Conservation (phyloP, 1,284 basidiomycete species). For the Tilletia indica region DNA sequence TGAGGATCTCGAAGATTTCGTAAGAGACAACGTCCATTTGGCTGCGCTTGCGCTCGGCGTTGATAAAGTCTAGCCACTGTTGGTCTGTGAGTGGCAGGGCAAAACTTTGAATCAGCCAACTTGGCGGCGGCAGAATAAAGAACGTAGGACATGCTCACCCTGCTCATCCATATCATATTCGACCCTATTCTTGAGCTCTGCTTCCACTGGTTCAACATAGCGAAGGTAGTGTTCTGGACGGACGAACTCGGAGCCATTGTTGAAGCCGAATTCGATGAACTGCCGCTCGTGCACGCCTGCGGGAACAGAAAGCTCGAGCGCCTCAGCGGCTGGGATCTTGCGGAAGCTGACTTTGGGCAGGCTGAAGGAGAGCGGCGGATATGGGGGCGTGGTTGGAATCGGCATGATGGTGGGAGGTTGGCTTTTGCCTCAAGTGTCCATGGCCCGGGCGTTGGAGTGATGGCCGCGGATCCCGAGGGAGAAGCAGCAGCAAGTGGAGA, state of each 20-base stretch:
- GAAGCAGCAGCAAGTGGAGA: not conserved
- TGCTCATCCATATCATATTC: constrained; percentile 99
- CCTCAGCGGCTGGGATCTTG: constrained; percentile 33
- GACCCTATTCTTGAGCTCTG: constrained; percentile 84
- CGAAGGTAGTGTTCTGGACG: constrained; percentile 83
- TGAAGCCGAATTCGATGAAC: constrained; percentile 58
- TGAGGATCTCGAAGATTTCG: constrained; percentile 90
- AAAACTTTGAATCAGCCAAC: no score
- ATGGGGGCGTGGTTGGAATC: constrained; percentile 7
- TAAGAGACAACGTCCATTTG: constrained; percentile 66
- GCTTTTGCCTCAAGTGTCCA: no score
- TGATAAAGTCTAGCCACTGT: constrained; percentile 88
- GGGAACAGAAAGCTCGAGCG: constrained; percentile 29
- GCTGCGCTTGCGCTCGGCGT: constrained; percentile 76
- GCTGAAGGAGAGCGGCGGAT: constrained; percentile 13
- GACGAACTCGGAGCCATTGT: constrained; percentile 73
- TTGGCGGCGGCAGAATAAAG: no score
- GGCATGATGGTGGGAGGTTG: not conserved
- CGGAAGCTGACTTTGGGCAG: constrained; percentile 15
- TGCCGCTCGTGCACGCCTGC: constrained; percentile 40
- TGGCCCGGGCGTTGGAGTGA: no score
- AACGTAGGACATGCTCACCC: constrained; percentile 61
- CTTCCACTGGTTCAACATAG: constrained; percentile 88
- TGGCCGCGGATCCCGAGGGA: not conserved
- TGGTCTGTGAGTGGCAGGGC: constrained; percentile 65